Conservation (phyloP, 2,329 filamentous ascomycete species). For the Neofusicoccum parvum region DNA sequence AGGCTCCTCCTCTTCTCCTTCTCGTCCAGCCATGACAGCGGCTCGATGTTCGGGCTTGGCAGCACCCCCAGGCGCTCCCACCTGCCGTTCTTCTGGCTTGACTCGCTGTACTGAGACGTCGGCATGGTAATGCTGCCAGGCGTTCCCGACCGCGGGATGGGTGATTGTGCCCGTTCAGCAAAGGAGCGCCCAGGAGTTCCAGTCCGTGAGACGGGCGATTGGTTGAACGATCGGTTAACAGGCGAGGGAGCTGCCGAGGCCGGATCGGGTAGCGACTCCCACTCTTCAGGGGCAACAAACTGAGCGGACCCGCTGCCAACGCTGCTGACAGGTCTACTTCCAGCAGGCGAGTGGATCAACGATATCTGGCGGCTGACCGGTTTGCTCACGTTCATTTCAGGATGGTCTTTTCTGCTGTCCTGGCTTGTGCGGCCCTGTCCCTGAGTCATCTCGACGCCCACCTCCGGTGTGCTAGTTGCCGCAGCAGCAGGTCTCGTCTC, state of each 20-base stretch:
- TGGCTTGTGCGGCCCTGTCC: neutral
- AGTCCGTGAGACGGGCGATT: constrained; percentile 1
- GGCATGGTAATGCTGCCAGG: constrained; percentile 6
- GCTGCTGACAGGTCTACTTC: constrained; percentile 9
- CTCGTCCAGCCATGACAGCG: constrained; percentile 15
- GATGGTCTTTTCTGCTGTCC: neutral
- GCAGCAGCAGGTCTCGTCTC: neutral
- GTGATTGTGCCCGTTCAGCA: constrained; percentile 3
- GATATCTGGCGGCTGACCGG: constrained; percentile 13
- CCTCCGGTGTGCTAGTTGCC: neutral
- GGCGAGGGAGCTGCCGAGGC: neutral
- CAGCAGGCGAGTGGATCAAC: neutral
- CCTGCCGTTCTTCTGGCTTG: neutral
- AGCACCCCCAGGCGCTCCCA: constrained; percentile 15
- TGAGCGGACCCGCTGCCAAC: constrained; percentile 4
- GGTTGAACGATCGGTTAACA: constrained; percentile 1
- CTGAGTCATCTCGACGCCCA: neutral
- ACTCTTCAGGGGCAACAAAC: constrained; percentile 17
- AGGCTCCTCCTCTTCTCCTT: constrained; percentile 12
- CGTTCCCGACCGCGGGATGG: constrained; percentile 1
- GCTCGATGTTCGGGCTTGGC: constrained; percentile 18
- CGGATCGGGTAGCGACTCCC: constrained; percentile 11
- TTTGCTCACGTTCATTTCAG: constrained; percentile 9
- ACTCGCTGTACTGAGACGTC: neutral
- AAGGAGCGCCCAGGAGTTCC: constrained; percentile 5